phyloP scores from a whole-genome alignment of 306 rosid species.

The Trifolium fragiferum region DNA sequence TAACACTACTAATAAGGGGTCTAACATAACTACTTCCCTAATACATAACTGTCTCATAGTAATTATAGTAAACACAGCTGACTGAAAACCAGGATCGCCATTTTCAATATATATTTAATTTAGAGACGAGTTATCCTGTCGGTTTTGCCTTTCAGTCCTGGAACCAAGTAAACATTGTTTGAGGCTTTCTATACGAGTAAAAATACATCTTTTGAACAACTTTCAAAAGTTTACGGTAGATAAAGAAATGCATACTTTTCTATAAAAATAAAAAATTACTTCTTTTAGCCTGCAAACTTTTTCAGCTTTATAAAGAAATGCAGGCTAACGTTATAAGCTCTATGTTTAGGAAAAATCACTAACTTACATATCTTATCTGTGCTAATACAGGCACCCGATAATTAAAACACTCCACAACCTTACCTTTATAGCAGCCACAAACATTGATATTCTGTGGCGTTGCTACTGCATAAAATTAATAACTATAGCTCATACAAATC shows the following conservation, averaged over 20 bases:
- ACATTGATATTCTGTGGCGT: background rate
- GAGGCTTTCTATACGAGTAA: background rate
- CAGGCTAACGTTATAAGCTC: background rate
- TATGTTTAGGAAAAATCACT: slow-evolving; percentile 1
- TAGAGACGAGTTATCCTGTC: background rate
- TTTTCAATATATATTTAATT: too few species aligned
- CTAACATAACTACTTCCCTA: too few species aligned
- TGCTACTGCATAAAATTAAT: background rate
- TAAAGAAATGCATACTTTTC: too few species aligned
- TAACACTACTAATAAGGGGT: background rate
- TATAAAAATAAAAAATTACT: too few species aligned
- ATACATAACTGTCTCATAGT: too few species aligned
- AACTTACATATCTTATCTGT: background rate
- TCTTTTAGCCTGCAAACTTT: too few species aligned
- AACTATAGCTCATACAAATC: background rate
- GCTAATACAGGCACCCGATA: background rate
- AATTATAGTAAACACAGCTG: background rate
- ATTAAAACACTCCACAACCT: too few species aligned
- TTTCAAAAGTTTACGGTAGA: too few species aligned
- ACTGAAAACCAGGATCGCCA: background rate
- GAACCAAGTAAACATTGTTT: background rate
- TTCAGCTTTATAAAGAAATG: too few species aligned
- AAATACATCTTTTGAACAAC: background rate
- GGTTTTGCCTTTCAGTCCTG: background rate
- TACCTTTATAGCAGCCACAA: background rate